Evolutionary conservation across 371 early-diverging fungal genomes (phyloP), one percentile per base, ranked within the genome.

Genomic region (Mortierella sp.): DNA sequence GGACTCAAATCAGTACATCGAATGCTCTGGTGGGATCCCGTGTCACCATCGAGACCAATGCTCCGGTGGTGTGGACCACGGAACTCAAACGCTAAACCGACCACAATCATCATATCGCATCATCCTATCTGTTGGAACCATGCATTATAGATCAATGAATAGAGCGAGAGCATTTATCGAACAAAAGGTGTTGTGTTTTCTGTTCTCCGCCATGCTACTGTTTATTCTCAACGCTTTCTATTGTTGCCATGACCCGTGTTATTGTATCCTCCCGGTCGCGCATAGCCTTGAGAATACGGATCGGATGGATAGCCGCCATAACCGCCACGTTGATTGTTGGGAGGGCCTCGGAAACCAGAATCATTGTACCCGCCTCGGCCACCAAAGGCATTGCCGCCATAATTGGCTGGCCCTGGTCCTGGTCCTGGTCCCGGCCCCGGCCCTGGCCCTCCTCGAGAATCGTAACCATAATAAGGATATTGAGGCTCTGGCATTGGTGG

Each of bases 31-130:
- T 79, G 14, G 79, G 64, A 14, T 74, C 83, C n/a, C 45, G 79
- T 3, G 82, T 94, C 26, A 80, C 71, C 31, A 80, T 95, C 16
- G 82, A 86, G 23, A 92, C 92, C 12, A 83, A 88, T 31, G 69
- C 81, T 1, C 89, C 91, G 6, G 83, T 94, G 6, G 85, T 93
- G 4, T 95, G 95, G 94, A 94, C 95, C 0, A 85, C 86, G 18
- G 93, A 93, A 64, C 57, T 86, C 26, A 61, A 45, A 30, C 26
- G n/a, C n/a, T n/a, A n/a, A n/a, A n/a, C n/a, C n/a, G n/a, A n/a
- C n/a, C n/a, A n/a, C n/a, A n/a, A n/a, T n/a, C n/a, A n/a, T n/a
- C n/a, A n/a, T n/a, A n/a, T n/a, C n/a, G n/a, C n/a, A n/a, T n/a
- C n/a, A n/a, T n/a, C n/a, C n/a, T n/a, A n/a, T n/a, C n/a, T n/a